A percentile compares a stretch with the other conserved stretches of the same genome.
Evolutionary conservation across 148 eudicot genomes (phyloP).

Genomic region (Oxyria digyna): DNA sequence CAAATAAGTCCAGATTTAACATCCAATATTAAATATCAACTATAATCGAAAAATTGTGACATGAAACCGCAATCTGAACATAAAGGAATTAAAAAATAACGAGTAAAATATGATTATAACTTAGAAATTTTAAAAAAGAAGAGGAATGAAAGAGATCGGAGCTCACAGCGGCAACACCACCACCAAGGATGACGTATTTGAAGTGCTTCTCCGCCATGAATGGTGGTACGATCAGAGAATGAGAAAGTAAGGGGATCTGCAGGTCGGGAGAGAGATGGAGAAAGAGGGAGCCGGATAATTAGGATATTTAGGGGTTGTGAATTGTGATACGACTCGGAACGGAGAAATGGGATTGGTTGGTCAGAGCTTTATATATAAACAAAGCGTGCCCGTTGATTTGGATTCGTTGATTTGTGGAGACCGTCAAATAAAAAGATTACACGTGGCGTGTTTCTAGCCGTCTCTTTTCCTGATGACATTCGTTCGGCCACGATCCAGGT

Average conservation of each 20-base stretch:
- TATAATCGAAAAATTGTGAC: neutral
- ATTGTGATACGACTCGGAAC: neutral
- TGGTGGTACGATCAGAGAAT: neutral
- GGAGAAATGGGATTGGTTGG: neutral
- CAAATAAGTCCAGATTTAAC: neutral
- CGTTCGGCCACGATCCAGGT: neutral
- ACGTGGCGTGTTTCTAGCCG: constrained; percentile 1
- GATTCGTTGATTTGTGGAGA: neutral
- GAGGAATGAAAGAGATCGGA: neutral
- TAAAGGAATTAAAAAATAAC: neutral
- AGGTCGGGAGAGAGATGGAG: neutral
- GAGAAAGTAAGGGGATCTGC: neutral
- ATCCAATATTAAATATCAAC: neutral
- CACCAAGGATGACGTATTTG: constrained; percentile 84
- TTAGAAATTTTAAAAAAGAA: too few species aligned
- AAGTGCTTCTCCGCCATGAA: constrained; percentile 80
- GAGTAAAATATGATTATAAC: neutral
- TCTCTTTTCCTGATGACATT: neutral
- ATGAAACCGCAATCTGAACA: neutral
- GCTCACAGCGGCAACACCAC: constrained; percentile 91
- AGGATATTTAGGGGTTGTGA: neutral
- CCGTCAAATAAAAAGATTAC: neutral
- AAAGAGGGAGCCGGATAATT: neutral
- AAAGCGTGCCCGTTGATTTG: neutral
- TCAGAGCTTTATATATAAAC: neutral